Percentiles rank a stretch among this genome's conserved stretches.
phyloP scores from a whole-genome alignment of 2,329 filamentous ascomycete genomes.

The Epichloe typhina region DNA sequence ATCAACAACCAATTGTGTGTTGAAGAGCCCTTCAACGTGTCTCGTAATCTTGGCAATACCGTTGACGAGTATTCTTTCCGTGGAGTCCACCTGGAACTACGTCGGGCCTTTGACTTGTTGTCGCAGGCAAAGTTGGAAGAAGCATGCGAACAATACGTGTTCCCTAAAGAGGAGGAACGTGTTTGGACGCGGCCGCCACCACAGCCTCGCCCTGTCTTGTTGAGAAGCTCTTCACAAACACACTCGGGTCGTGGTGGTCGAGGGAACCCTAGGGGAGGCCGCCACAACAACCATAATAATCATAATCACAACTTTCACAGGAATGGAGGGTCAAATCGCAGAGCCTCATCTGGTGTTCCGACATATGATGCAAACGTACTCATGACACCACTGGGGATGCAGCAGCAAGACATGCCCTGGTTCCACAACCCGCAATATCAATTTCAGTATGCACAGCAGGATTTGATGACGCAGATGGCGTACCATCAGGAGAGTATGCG shows the following conservation, averaged over 20 bases:
- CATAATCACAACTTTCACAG: constrained; percentile 25
- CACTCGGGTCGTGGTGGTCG: constrained; percentile 35
- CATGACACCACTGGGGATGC: constrained; percentile 28
- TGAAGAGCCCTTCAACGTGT: constrained; percentile 89
- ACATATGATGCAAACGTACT: constrained; percentile 38
- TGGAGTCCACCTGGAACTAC: constrained; percentile 78
- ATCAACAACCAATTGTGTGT: constrained; percentile 81
- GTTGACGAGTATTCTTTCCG: constrained; percentile 90
- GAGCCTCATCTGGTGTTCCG: constrained; percentile 38
- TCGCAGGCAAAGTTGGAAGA: constrained; percentile 66
- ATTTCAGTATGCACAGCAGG: constrained; percentile 27
- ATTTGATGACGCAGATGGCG: constrained; percentile 29
- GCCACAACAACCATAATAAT: constrained; percentile 26
- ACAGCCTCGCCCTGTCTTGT: constrained; percentile 40
- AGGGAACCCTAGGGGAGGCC: constrained; percentile 34
- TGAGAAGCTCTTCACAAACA: constrained; percentile 49
- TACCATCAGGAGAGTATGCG: constrained; percentile 23
- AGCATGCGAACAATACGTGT: constrained; percentile 79
- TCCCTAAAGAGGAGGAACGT: constrained; percentile 67
- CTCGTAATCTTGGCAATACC: constrained; percentile 86
- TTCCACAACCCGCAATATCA: constrained; percentile 31
- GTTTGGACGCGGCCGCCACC: constrained; percentile 44
- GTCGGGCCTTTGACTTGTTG: constrained; percentile 75
- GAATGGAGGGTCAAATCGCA: constrained; percentile 27
- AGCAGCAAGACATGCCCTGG: constrained; percentile 35